Evolutionary conservation across 2,329 filamentous ascomycete species (phyloP).

Genomic region (Rhynchosporium secalis): DNA sequence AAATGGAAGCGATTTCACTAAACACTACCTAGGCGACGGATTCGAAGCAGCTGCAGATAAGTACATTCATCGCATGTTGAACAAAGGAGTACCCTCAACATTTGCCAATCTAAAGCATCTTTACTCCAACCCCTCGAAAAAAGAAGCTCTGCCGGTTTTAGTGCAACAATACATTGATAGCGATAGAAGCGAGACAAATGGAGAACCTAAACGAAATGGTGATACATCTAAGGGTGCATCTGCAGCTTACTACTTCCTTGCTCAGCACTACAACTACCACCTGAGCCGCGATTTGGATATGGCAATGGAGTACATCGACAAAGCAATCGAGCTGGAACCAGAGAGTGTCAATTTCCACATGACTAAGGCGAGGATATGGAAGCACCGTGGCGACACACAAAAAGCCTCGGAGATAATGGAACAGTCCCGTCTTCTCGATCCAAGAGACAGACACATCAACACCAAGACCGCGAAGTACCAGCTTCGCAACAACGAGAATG

Average conservation of each 20-base stretch:
- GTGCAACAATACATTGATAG: constrained; percentile 76
- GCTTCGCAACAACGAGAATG: constrained; percentile 86
- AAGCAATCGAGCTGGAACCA: constrained; percentile 75
- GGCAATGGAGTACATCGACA: constrained; percentile 79
- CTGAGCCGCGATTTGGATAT: constrained; percentile 80
- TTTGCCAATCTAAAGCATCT: constrained; percentile 96
- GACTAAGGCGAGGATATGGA: constrained; percentile 93
- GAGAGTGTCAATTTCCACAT: constrained; percentile 89
- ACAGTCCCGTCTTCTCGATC: constrained; percentile 78
- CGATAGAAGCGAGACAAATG: constrained; percentile 46
- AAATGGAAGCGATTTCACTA: constrained; percentile 23
- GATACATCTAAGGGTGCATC: constrained; percentile 66
- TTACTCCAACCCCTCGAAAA: constrained; percentile 77
- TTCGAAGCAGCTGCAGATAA: constrained; percentile 76
- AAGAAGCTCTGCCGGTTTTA: constrained; percentile 70
- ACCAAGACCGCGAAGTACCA: constrained; percentile 98
- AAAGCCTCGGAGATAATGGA: constrained; percentile 90
- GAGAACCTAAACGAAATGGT: constrained; percentile 45
- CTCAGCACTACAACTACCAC: constrained; percentile 95
- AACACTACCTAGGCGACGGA: constrained; percentile 59
- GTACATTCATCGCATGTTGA: constrained; percentile 82
- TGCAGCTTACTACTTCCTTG: constrained; percentile 87
- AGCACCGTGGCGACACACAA: constrained; percentile 77
- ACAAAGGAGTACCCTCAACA: constrained; percentile 90
- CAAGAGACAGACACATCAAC: constrained; percentile 95